A percentile compares a stretch with the other conserved stretches of the same genome.
Conservation (phyloP, 768 basidiomycete genomes). For the Termitomyces heimii region DNA sequence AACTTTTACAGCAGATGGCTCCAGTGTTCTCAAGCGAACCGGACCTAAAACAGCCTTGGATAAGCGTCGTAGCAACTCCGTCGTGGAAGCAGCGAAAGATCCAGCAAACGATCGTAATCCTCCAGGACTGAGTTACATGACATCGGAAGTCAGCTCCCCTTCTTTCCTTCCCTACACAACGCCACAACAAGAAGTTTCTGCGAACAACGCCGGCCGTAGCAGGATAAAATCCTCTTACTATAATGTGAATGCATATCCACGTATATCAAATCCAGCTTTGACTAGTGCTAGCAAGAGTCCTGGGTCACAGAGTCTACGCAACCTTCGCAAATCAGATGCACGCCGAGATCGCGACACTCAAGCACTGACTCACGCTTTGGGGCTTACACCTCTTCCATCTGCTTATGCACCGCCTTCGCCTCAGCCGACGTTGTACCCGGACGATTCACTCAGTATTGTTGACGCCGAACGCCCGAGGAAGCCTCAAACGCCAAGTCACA, state of each 20-base stretch:
- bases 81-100: conserved; percentile 12
- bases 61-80: conserved; percentile 14
- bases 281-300: conserved; percentile 10
- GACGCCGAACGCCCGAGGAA: conserved; percentile 23
- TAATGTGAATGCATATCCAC: conserved; percentile 47
- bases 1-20: conserved; percentile 34
- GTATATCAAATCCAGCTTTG: conserved; percentile 40
- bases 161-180: conserved; percentile 19
- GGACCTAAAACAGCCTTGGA: conserved; percentile 25
- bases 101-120: conserved; percentile 23
- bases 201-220: conserved; percentile 44
- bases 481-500: conserved; percentile 10
- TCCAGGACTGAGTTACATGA: conserved; percentile 45
- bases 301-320: conserved; percentile 11
- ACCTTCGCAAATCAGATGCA: conserved; percentile 34
- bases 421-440: conserved; percentile 61
- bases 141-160: conserved; percentile 46
- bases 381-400: conserved; percentile 30
- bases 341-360: conserved; percentile 36
- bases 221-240: conserved; percentile 69
- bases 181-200: conserved; percentile 19
- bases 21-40: conserved; percentile 30
- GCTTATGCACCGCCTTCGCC: conserved; percentile 38
- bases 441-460: conserved; percentile 64
- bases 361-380: conserved; percentile 30